phyloP scores from a whole-genome alignment of 805 yeast genomes.

The Trichomonascus vanleenenianus region DNA sequence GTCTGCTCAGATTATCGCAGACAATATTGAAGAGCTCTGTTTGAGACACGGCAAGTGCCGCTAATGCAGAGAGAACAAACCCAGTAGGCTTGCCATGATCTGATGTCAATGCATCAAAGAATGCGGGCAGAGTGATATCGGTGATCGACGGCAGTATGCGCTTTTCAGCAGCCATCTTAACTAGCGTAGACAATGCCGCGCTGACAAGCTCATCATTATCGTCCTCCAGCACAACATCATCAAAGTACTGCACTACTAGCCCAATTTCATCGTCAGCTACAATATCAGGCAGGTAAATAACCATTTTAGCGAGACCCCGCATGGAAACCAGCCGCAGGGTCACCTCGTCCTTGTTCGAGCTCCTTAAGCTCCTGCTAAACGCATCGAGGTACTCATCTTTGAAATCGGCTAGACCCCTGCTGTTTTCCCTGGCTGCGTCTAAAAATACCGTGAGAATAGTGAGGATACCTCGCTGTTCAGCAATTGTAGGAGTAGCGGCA shows the following conservation, averaged over 20 bases:
- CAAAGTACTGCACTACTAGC: constrained; percentile 55
- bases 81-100: constrained; percentile 13
- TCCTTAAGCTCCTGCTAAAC: constrained; percentile 60
- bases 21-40: constrained; percentile 17
- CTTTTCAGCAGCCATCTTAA: constrained; percentile 24
- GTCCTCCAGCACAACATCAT: constrained; percentile 49
- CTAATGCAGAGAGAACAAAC: constrained; percentile 27
- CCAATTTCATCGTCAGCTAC: constrained; percentile 49
- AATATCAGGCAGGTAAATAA: constrained; percentile 34
- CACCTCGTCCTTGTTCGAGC: constrained; percentile 60
- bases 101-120: constrained; percentile 41
- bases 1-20: constrained; percentile 32
- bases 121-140: constrained; percentile 44
- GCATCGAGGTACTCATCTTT: constrained; percentile 64
- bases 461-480: constrained; percentile 52
- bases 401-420: constrained; percentile 25
- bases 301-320: constrained; percentile 44
- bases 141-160: constrained; percentile 33
- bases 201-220: constrained; percentile 47
- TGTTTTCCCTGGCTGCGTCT: constrained; percentile 29
- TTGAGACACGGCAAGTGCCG: constrained; percentile 27
- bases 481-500: constrained; percentile 24
- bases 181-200: constrained; percentile 46
- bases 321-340: constrained; percentile 61
- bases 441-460: constrained; percentile 54